A percentile compares a stretch with the other conserved stretches of the same genome.
phyloP scores from a whole-genome alignment of 371 early-diverging fungal species.

The Mortierella sp. region DNA sequence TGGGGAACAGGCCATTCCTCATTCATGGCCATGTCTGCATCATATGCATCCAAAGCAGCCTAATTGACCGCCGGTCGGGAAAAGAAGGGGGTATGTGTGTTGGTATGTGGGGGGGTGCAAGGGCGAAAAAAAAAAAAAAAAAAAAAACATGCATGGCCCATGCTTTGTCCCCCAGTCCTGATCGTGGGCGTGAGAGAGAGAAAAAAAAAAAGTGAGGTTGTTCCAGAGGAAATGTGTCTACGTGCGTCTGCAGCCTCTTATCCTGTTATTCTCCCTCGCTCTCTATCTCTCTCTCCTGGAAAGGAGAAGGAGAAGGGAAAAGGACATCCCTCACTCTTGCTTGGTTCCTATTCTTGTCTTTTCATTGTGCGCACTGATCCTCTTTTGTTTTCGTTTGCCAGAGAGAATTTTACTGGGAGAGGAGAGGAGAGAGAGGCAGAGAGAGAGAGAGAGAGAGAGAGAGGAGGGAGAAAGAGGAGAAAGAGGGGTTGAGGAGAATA shows the following conservation, averaged over 20 bases:
- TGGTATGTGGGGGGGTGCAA: no score
- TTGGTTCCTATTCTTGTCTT: neutral
- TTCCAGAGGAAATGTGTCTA: no score
- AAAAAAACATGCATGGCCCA: neutral
- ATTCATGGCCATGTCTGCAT: no score
- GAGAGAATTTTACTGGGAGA: constrained; percentile 17
- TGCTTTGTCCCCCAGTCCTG: no score
- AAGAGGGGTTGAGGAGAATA: no score
- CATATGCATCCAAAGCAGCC: no score
- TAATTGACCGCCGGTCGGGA: neutral
- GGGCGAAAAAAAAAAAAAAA: neutral
- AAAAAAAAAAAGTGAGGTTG: neutral
- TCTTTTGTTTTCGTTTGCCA: constrained; percentile 1
- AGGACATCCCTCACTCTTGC: neutral
- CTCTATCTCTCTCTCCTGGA: no score
- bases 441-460: neutral
- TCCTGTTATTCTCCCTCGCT: no score
- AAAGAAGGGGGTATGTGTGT: neutral
- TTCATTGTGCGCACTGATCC: neutral
- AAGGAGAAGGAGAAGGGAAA: constrained; percentile 1
- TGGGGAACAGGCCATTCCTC: no score
- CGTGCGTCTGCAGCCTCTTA: no score
- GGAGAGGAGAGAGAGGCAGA: neutral
- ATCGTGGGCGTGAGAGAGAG: neutral
- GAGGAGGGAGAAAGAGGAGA: neutral